Conservation (phyloP, 306 rosid genomes). For the Malus sieversii region DNA sequence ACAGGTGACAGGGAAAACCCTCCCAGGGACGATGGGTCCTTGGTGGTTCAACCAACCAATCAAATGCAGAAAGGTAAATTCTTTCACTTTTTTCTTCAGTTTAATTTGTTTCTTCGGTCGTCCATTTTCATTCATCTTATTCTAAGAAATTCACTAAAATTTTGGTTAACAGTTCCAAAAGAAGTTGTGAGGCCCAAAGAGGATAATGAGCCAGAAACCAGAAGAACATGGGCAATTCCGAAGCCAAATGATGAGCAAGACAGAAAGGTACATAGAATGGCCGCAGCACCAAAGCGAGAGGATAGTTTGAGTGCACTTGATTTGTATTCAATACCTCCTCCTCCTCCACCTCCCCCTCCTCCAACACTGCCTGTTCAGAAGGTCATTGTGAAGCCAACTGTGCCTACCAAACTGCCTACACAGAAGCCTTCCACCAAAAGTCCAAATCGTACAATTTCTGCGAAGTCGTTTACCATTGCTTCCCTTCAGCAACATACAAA, state of each 20-base stretch:
- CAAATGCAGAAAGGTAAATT: constrained; percentile 56
- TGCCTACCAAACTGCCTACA: constrained; percentile 26
- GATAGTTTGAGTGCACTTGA: constrained; percentile 43
- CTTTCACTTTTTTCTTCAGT: constrained; percentile 12
- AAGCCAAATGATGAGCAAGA: constrained; percentile 42
- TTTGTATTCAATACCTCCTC: constrained; percentile 38
- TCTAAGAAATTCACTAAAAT: not conserved
- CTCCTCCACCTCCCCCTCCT: constrained; percentile 32
- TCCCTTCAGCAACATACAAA: constrained; percentile 91
- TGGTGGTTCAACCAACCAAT: constrained; percentile 38
- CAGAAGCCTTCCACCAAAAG: constrained; percentile 38
- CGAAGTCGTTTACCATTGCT: constrained; percentile 72
- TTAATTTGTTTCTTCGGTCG: not conserved
- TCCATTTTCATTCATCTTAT: not conserved
- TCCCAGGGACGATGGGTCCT: constrained; percentile 34
- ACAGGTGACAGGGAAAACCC: constrained; percentile 51
- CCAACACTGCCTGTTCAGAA: constrained; percentile 45
- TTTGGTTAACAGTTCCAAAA: constrained; percentile 38
- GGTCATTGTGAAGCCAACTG: constrained; percentile 52
- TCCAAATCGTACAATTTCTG: constrained; percentile 33
- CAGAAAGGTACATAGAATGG: constrained; percentile 34
- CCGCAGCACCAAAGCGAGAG: constrained; percentile 43
- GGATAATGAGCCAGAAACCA: constrained; percentile 35
- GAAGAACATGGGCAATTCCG: constrained; percentile 45
- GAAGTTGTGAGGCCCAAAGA: constrained; percentile 46